These are phyloP conservation scores for Salix koriyanagi DNA, from an alignment of 345 rosid genomes.

Conservation along the genomic window DNA sequence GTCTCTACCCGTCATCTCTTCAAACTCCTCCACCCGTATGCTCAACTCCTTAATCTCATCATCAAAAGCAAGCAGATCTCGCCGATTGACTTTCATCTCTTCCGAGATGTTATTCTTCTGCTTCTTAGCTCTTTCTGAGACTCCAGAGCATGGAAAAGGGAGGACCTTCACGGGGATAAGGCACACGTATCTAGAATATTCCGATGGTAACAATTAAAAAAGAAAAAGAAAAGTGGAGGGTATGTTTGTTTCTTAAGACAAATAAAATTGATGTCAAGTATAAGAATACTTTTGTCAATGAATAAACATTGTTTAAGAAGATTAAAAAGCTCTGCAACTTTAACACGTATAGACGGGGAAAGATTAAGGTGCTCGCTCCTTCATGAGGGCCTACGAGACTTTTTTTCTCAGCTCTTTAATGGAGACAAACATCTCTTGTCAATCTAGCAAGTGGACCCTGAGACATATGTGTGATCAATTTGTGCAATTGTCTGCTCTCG, in stretches of 20 bases:
- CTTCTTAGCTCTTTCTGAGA: slow-evolving; percentile 46
- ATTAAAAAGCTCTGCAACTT: not conserved
- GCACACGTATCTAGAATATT: slow-evolving; percentile 17
- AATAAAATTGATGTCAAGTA: not conserved
- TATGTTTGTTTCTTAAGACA: too few species aligned
- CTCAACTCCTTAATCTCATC: slow-evolving; percentile 68
- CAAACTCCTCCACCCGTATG: slow-evolving; percentile 53
- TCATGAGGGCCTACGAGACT: not conserved
- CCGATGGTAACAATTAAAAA: too few species aligned
- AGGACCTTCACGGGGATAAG: slow-evolving; percentile 79
- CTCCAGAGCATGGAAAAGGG: slow-evolving; percentile 67
- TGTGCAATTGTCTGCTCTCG: not conserved
- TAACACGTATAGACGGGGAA: too few species aligned
- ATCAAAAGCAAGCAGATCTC: slow-evolving; percentile 60
- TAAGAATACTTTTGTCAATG: not conserved
- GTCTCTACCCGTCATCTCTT: slow-evolving; percentile 75
- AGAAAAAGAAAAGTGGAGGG: too few species aligned
- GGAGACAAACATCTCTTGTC: slow-evolving; percentile 14
- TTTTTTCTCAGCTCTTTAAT: not conserved
- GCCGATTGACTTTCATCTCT: slow-evolving; percentile 59
- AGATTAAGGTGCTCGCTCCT: not conserved
- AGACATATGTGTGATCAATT: not conserved
- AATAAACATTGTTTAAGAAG: not conserved
- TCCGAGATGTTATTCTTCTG: slow-evolving; percentile 40
- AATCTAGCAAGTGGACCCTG: slow-evolving; percentile 6